A percentile compares a stretch with the other conserved stretches of the same genome.
Conservation (phyloP, 331 rosid genomes). For the Rhamnella rubrinervis region DNA sequence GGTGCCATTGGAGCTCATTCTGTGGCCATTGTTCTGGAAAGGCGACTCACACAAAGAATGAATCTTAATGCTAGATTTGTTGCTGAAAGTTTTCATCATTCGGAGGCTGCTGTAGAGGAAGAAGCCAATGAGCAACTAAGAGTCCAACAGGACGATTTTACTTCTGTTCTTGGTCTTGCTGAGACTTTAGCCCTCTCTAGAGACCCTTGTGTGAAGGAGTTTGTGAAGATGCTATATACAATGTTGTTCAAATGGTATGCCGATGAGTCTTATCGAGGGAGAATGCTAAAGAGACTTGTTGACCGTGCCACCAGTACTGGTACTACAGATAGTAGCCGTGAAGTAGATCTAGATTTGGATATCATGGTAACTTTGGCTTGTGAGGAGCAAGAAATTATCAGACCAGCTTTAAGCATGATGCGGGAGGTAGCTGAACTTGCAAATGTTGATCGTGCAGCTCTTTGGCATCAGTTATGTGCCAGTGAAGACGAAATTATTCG, state of each 20-base stretch:
- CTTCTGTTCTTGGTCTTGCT: constrained; percentile 93
- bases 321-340: constrained; percentile 60
- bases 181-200: constrained; percentile 87
- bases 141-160: constrained; percentile 75
- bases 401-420: constrained; percentile 86
- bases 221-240: constrained; percentile 80
- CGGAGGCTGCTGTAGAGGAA: constrained; percentile 57
- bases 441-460: constrained; percentile 89
- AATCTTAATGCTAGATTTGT: constrained; percentile 43
- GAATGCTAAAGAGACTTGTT: constrained; percentile 88
- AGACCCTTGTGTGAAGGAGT: constrained; percentile 73
- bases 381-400: constrained; percentile 80
- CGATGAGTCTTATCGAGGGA: constrained; percentile 71
- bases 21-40: constrained; percentile 86
- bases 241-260: constrained; percentile 92
- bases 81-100: constrained; percentile 55
- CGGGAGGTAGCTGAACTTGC: constrained; percentile 95
- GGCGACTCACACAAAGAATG: constrained; percentile 77
- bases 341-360: constrained; percentile 81
- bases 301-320: constrained; percentile 74
- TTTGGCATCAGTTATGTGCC: constrained; percentile 94
- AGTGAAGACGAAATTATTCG: constrained; percentile 84
- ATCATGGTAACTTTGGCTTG: constrained; percentile 74
- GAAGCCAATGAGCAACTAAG: constrained; percentile 70
- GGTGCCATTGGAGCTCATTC: constrained; percentile 83